A percentile compares a stretch with the other conserved stretches of the same genome.
phyloP scores from a whole-genome alignment of 2,329 filamentous ascomycete species.

The Cordyceps tenuipes region DNA sequence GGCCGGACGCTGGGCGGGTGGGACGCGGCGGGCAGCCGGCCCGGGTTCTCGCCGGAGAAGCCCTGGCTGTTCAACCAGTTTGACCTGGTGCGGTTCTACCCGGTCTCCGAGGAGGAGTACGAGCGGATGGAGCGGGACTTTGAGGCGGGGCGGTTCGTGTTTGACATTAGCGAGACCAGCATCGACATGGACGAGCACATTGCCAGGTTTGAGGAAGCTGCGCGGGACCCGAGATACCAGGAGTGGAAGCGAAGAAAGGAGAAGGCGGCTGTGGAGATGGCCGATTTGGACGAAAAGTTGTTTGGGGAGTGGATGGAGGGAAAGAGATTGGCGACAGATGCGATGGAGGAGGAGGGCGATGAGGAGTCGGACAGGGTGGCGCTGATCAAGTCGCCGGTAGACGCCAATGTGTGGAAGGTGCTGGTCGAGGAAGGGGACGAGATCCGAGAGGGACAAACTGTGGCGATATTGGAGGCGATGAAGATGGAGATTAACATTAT shows the following conservation, averaged over 20 bases:
- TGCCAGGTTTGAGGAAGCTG: conserved; percentile 16
- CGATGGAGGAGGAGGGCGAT: neutral
- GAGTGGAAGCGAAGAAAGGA: conserved; percentile 15
- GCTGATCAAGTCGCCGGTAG: conserved; percentile 33
- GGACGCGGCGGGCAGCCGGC: conserved; percentile 23
- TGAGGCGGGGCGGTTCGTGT: conserved; percentile 21
- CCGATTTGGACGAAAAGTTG: conserved; percentile 23
- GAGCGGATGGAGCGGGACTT: conserved; percentile 18
- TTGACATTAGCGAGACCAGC: conserved; percentile 18
- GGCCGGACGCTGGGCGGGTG: conserved; percentile 23
- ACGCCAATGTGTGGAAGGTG: conserved; percentile 48
- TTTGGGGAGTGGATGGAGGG: conserved; percentile 16
- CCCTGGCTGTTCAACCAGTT: conserved; percentile 29
- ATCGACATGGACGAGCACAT: conserved; percentile 24
- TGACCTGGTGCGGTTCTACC: conserved; percentile 23
- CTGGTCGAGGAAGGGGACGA: conserved; percentile 32
- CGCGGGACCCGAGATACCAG: conserved; percentile 13
- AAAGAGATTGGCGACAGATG: conserved; percentile 12
- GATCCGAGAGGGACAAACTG: conserved; percentile 33
- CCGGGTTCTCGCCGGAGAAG: conserved; percentile 18
- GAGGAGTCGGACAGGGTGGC: conserved; percentile 20
- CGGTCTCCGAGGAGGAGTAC: conserved; percentile 24
- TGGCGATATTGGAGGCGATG: conserved; percentile 46
- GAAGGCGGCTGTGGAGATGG: conserved; percentile 6
- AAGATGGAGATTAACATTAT: conserved; percentile 46